A percentile compares a stretch with the other conserved stretches of the same genome.
These are phyloP conservation scores for Paxillus involutus DNA, from an alignment of 768 basidiomycete genomes.

Conservation along the genomic window DNA sequence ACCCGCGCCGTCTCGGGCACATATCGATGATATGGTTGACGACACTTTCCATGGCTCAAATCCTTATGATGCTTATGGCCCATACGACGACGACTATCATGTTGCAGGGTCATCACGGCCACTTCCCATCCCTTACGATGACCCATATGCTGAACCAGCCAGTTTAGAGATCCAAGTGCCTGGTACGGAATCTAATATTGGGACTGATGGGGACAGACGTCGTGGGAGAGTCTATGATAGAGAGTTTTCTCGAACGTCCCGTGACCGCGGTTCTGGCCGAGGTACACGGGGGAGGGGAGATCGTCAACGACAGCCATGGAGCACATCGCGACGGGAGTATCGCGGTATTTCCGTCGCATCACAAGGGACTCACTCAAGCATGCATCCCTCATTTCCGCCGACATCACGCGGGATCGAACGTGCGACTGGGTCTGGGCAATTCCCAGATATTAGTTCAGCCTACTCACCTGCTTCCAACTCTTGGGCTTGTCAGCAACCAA, in stretches of 20 bases:
- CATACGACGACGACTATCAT: constrained; percentile 65
- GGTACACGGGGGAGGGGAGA: constrained; percentile 26
- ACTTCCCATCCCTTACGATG: constrained; percentile 72
- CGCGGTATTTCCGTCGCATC: constrained; percentile 12
- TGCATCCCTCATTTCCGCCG: constrained; percentile 36
- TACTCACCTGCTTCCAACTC: constrained; percentile 9
- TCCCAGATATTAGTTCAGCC: constrained; percentile 21
- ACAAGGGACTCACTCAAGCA: constrained; percentile 28
- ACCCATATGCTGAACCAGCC: constrained; percentile 65
- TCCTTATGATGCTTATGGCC: constrained; percentile 66
- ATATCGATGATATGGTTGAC: constrained; percentile 55
- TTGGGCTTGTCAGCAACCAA: constrained; percentile 18
- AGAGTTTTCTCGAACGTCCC: neutral
- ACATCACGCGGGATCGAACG: constrained; percentile 48
- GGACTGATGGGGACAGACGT: constrained; percentile 21
- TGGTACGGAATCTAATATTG: neutral
- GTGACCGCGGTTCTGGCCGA: constrained; percentile 26
- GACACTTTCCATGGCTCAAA: constrained; percentile 47
- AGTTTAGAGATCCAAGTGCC: constrained; percentile 19
- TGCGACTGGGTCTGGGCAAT: constrained; percentile 44
- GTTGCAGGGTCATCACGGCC: constrained; percentile 58
- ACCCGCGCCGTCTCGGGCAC: constrained; percentile 51
- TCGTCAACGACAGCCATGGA: constrained; percentile 14
- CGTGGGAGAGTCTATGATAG: constrained; percentile 17
- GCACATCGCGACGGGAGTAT: constrained; percentile 18